A percentile compares a stretch with the other conserved stretches of the same genome.
Evolutionary conservation across 345 rosid genomes (phyloP).

Genomic region (Euclidium syriacum): DNA sequence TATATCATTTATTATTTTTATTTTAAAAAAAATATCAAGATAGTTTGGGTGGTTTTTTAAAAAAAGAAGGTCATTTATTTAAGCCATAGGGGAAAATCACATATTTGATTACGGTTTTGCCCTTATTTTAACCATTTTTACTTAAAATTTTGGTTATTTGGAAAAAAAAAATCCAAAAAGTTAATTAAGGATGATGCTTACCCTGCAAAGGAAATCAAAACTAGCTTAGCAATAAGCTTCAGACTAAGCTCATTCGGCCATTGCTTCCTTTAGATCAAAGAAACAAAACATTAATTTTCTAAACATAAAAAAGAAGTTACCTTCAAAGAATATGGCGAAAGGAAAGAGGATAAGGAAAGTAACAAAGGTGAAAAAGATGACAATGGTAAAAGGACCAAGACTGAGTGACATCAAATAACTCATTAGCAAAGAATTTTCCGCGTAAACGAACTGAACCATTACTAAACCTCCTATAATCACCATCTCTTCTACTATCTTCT

Average conservation of each 20-base stretch:
- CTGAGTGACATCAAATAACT: constrained; percentile 83
- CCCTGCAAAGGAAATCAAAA: constrained; percentile 80
- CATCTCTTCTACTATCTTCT: constrained; percentile 49
- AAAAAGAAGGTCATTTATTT: too few species aligned
- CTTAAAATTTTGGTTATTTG: not conserved
- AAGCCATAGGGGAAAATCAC: too few species aligned
- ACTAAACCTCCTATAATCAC: constrained; percentile 55
- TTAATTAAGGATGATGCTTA: constrained; percentile 24
- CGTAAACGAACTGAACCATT: constrained; percentile 60
- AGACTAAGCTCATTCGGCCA: constrained; percentile 58
- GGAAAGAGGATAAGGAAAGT: constrained; percentile 73
- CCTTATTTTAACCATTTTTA: too few species aligned
- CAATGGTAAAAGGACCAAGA: constrained; percentile 56
- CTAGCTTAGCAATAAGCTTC: constrained; percentile 57
- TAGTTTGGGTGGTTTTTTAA: too few species aligned
- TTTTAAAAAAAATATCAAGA: too few species aligned
- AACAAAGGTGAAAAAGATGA: constrained; percentile 57
- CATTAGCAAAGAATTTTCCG: constrained; percentile 55
- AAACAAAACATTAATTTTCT: not conserved
- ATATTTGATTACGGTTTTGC: too few species aligned
- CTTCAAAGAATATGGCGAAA: constrained; percentile 67
- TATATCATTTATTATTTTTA: too few species aligned
- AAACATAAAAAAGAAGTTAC: constrained; percentile 16
- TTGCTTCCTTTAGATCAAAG: constrained; percentile 46
- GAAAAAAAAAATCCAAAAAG: not conserved